Evolutionary conservation across 2,329 filamentous ascomycete genomes (phyloP).

Genomic region (Fusarium equiseti): DNA sequence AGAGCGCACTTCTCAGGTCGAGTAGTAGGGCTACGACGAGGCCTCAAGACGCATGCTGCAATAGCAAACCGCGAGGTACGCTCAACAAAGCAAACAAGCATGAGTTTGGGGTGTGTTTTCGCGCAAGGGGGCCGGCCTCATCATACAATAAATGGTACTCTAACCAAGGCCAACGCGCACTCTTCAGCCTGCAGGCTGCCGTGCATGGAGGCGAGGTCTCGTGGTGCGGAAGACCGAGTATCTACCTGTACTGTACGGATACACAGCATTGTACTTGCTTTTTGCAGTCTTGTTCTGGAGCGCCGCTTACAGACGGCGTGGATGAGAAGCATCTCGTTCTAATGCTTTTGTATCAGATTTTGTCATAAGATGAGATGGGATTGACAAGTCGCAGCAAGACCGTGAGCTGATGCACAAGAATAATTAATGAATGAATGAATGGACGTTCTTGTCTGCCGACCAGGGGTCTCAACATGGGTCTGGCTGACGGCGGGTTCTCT

Average conservation of each 20-base stretch:
- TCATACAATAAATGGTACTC: slow-evolving; percentile 38
- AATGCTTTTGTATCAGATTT: not conserved
- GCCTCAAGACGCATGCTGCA: not conserved
- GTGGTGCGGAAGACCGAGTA: slow-evolving; percentile 42
- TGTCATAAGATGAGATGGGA: not conserved
- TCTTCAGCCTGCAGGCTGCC: slow-evolving; percentile 47
- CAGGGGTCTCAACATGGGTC: slow-evolving; percentile 4
- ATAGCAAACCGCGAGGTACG: slow-evolving; percentile 1
- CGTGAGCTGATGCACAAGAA: not conserved
- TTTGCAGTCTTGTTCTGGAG: not conserved
- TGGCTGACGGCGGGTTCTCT: slow-evolving; percentile 36
- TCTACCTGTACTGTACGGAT: not conserved
- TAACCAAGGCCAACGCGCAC: slow-evolving; percentile 42
- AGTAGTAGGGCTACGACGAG: not conserved
- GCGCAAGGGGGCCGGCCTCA: slow-evolving; percentile 38
- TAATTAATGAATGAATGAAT: not conserved
- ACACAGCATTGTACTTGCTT: slow-evolving; percentile 26
- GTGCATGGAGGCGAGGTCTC: slow-evolving; percentile 51
- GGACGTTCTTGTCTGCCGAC: slow-evolving; percentile 6
- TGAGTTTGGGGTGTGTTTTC: slow-evolving; percentile 35
- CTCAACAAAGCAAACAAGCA: slow-evolving; percentile 17
- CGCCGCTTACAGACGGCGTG: not conserved
- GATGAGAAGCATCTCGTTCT: not conserved
- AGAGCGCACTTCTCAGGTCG: slow-evolving; percentile 34
- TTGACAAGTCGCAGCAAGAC: not conserved